A percentile compares a stretch with the other conserved stretches of the same genome.
Evolutionary conservation across 768 basidiomycete genomes (phyloP).

Genomic region (Dentipellis fragilis): DNA sequence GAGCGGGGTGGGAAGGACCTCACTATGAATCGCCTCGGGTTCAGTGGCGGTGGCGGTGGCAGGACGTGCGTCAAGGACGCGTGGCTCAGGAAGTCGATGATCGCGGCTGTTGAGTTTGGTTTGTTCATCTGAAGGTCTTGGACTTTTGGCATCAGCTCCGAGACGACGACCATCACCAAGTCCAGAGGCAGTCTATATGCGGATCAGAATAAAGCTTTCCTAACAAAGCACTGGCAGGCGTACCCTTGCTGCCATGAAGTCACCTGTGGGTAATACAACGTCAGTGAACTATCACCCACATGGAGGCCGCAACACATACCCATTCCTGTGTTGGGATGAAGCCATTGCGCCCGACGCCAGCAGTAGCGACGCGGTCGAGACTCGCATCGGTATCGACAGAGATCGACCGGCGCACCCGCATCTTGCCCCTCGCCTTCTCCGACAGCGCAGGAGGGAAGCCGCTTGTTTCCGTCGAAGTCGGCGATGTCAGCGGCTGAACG

Average conservation of each 20-base stretch:
- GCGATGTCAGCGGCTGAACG: slow-evolving; percentile 32
- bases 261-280: slow-evolving; percentile 34
- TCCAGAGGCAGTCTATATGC: slow-evolving; percentile 72
- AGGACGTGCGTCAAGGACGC: slow-evolving; percentile 64
- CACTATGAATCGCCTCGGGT: slow-evolving; percentile 70
- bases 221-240: slow-evolving; percentile 12
- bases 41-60: slow-evolving; percentile 54
- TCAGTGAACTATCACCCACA: slow-evolving; percentile 1
- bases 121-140: slow-evolving; percentile 70
- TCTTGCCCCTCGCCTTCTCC: slow-evolving; percentile 91
- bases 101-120: slow-evolving; percentile 52
- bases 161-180: slow-evolving; percentile 76
- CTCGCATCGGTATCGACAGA: slow-evolving; percentile 40
- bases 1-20: slow-evolving; percentile 17
- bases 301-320: slow-evolving; percentile 40
- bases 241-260: slow-evolving; percentile 96
- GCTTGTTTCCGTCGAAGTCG: slow-evolving; percentile 28
- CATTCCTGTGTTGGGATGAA: slow-evolving; percentile 97
- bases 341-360: slow-evolving; percentile 76
- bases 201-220: not conserved
- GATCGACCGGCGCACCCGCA: slow-evolving; percentile 63
- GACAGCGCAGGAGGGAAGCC: slow-evolving; percentile 32
- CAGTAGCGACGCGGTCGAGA: slow-evolving; percentile 55
- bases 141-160: slow-evolving; percentile 78
- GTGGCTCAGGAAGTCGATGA: slow-evolving; percentile 66